Conservation (phyloP, 495 filamentous ascomycete genomes). For the Lasiosphaeriaceae sp. region DNA sequence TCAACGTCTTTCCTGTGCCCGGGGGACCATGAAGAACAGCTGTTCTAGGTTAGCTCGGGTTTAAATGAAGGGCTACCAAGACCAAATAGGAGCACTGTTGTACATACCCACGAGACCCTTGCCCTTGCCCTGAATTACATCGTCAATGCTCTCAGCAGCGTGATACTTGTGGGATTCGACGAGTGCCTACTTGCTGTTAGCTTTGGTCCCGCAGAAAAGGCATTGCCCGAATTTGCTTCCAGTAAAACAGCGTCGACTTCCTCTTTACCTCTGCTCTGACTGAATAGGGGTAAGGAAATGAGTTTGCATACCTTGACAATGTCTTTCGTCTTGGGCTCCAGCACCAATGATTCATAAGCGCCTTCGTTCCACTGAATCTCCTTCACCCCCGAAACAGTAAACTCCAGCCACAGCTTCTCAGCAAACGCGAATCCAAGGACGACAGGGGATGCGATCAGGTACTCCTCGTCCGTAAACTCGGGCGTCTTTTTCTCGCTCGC, state of each 20-base stretch:
- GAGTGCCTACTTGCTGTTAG: conserved; percentile 8
- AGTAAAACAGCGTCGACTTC: no score
- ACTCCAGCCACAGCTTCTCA: conserved; percentile 91
- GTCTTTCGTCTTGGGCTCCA: conserved; percentile 29
- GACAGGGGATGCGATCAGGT: conserved; percentile 84
- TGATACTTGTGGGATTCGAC: conserved; percentile 52
- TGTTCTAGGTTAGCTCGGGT: conserved; percentile 43
- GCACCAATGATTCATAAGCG: conserved; percentile 25
- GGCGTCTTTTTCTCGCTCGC: conserved; percentile 33
- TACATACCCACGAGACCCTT: conserved; percentile 56
- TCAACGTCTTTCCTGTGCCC: conserved; percentile 85
- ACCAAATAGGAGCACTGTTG: no score
- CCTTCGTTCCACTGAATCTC: conserved; percentile 29
- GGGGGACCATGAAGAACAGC: conserved; percentile 76
- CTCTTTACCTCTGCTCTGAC: no score
- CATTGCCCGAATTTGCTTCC: neutral
- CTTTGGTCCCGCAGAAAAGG: conserved; percentile 12
- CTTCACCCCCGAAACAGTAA: conserved; percentile 75
- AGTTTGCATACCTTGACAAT: conserved; percentile 54
- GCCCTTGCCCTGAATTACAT: conserved; percentile 50
- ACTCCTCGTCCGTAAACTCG: conserved; percentile 79
- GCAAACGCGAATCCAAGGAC: conserved; percentile 90
- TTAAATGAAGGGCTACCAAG: no score
- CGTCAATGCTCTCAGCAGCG: conserved; percentile 72
- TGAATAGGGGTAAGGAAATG: no score